Base-by-base conservation (phyloP, 2,329 filamentous ascomycete genomes). In the Aspergillus ustus region DNA sequence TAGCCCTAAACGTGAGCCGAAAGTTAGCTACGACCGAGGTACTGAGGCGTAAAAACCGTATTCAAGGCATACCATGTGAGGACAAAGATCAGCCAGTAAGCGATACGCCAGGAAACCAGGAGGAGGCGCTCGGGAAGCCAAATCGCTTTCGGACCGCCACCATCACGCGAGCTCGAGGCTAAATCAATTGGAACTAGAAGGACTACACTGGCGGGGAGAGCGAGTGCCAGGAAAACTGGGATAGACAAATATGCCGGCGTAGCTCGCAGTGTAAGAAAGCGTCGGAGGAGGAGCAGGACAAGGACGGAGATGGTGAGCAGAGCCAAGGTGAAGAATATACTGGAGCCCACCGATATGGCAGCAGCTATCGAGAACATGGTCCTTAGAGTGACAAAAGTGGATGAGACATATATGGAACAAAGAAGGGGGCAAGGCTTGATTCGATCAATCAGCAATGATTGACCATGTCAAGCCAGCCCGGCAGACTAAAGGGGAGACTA, bases 41-140 rank as follows among this genome's bases (percentile, higher is more conserved):
- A 6, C n/a, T 34, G 34, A 59, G 22, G 61, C 48, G 19, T 22
- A 52, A 25, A 25, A 25, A 46, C 22, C 49, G 25, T 52, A 46
- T 29, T 51, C 46, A 34, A 50, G 48, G 69, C 83, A 54, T 81
- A 94, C 95, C 95, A 99, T 59, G 94, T 98, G 72, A 99, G 80
- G 54, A 89, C 88, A 79, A 99, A 99, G 0, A 94, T 98, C 59
- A 99, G 83, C 95, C 95, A 99, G 80, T 99, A 99, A 20, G 91
- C 90, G 66, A 99, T 94, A 73, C 94, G 87, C 95, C 95, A 99
- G 61, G 90, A 90, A 25, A 97, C 92, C 71, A 96, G 82, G 52
- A 97, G 83, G 29, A 93, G 85, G 53, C 88, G 82, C 67, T 90
- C 84, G 5, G 91, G 90, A 37, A 99, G 85, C 92, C 93, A 97